Percentiles rank a stretch among this genome's conserved stretches.
Conservation (phyloP, 2,329 filamentous ascomycete genomes). For the Nigrospora oryzae region DNA sequence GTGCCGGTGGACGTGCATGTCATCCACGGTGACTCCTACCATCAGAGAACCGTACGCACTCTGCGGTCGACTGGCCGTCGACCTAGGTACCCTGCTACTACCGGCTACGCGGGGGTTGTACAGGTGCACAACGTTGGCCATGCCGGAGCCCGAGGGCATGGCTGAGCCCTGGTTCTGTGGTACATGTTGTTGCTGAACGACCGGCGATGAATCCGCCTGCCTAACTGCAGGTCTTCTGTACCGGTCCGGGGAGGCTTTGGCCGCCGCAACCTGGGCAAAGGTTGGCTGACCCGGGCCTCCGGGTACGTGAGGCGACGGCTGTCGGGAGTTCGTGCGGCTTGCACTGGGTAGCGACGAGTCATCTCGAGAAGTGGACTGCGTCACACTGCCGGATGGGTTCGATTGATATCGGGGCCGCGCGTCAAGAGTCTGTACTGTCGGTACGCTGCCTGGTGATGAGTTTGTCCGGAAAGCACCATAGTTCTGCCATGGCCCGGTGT, state of each 20-base stretch:
- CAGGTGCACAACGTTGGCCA: constrained; percentile 46
- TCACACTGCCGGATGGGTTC: constrained; percentile 23
- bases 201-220: constrained; percentile 38
- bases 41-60: constrained; percentile 37
- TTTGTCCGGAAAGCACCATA: constrained; percentile 37
- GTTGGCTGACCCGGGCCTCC: constrained; percentile 35
- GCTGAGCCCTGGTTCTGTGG: constrained; percentile 25
- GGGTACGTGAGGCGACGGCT: constrained; percentile 32
- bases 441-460: constrained; percentile 31
- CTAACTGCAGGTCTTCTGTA: constrained; percentile 63
- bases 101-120: constrained; percentile 36
- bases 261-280: constrained; percentile 47
- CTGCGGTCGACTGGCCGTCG: constrained; percentile 33
- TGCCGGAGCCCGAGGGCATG: constrained; percentile 40
- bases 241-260: constrained; percentile 69
- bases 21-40: constrained; percentile 52
- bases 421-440: constrained; percentile 29
- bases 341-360: constrained; percentile 38
- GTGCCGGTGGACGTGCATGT: constrained; percentile 54
- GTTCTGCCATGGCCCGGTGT: constrained; percentile 42
- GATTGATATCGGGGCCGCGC: constrained; percentile 25
- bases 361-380: constrained; percentile 38
- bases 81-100: constrained; percentile 23
- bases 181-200: constrained; percentile 9
- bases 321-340: constrained; percentile 32